These are phyloP conservation scores for Phialophora macrospora DNA, from an alignment of 2,329 filamentous ascomycete genomes.

Conservation along the genomic window DNA sequence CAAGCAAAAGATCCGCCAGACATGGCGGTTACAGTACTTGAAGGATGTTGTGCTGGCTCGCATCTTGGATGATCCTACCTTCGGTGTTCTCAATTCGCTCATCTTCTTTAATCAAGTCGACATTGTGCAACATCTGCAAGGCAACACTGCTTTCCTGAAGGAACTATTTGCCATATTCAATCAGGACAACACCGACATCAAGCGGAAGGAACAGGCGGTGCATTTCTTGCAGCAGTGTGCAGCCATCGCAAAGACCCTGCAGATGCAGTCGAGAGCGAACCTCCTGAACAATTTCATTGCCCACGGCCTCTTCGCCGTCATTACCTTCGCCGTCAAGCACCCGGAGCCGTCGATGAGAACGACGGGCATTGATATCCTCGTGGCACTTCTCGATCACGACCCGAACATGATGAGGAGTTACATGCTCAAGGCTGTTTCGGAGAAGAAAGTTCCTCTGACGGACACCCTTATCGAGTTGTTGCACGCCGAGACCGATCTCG, in stretches of 20 bases:
- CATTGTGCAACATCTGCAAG: conserved; percentile 92
- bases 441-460: conserved; percentile 82
- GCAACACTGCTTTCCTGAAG: conserved; percentile 74
- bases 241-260: conserved; percentile 89
- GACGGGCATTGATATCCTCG: conserved; percentile 89
- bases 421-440: conserved; percentile 87
- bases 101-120: conserved; percentile 99
- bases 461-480: conserved; percentile 92
- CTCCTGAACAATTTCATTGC: conserved; percentile 89
- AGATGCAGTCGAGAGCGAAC: conserved; percentile 76
- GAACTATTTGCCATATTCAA: conserved; percentile 88
- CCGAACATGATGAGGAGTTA: conserved; percentile 91
- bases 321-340: conserved; percentile 88
- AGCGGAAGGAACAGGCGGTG: conserved; percentile 89
- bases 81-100: conserved; percentile 93
- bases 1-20: conserved; percentile 90
- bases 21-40: conserved; percentile 92
- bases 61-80: conserved; percentile 96
- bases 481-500: conserved; percentile 86
- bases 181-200: conserved; percentile 64
- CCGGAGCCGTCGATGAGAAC: conserved; percentile 83
- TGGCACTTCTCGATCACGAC: conserved; percentile 94
- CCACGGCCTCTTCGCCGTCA: conserved; percentile 84
- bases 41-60: conserved; percentile 98
- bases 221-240: conserved; percentile 97